These are phyloP conservation scores for Taphrina populina DNA, from an alignment of 1,139 yeast species.

Conservation along the genomic window DNA sequence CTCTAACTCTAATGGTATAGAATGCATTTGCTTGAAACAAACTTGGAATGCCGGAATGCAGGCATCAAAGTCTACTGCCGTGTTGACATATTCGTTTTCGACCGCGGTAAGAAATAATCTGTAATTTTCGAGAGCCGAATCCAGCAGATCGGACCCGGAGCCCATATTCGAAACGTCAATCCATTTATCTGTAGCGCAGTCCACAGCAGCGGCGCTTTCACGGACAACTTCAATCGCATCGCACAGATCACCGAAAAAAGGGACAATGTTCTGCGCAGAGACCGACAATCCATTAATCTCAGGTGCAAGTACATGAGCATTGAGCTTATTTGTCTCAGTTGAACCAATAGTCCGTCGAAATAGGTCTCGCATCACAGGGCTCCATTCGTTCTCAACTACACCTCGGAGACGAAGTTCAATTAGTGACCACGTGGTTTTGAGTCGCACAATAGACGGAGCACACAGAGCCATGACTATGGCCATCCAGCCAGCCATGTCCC, in stretches of 20 bases:
- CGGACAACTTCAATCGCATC: slow-evolving; percentile 37
- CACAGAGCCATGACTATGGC: slow-evolving; percentile 84
- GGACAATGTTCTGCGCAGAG: slow-evolving; percentile 75
- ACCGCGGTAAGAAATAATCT: not conserved
- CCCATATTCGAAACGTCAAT: slow-evolving; percentile 8
- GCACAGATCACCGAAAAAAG: slow-evolving; percentile 83
- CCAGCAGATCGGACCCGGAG: slow-evolving; percentile 3
- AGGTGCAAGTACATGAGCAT: slow-evolving; percentile 73
- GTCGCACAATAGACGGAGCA: slow-evolving; percentile 75
- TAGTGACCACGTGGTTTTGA: slow-evolving; percentile 71
- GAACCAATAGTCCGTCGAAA: slow-evolving; percentile 53
- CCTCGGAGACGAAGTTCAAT: slow-evolving; percentile 64
- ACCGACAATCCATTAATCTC: slow-evolving; percentile 76
- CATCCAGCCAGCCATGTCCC: slow-evolving; percentile 94
- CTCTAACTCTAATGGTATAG: slow-evolving; percentile 4
- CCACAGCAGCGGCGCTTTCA: not conserved
- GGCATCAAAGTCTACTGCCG: not conserved
- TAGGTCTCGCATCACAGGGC: slow-evolving; percentile 85
- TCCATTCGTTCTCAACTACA: slow-evolving; percentile 79
- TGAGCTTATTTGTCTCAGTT: slow-evolving; percentile 46
- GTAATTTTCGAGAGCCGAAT: slow-evolving; percentile 22
- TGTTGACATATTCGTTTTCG: not conserved
- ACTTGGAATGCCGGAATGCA: slow-evolving; percentile 15
- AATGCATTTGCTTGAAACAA: slow-evolving; percentile 31
- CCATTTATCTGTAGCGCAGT: not conserved